Conservation (phyloP, 1,139 yeast species). For the Nakaseomyces glabratus region DNA sequence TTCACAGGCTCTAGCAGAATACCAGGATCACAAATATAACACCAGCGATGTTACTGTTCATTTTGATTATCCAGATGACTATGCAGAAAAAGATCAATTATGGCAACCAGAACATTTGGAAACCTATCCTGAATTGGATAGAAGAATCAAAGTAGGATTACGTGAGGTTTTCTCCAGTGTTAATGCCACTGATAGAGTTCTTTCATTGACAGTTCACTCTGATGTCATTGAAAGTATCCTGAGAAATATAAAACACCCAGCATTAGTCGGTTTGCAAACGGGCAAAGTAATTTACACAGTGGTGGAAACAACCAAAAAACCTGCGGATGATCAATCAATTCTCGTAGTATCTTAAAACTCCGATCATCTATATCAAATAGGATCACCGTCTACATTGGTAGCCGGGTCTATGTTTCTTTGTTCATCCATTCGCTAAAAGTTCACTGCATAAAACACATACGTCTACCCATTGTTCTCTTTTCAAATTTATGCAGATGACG, state of each 20-base stretch:
- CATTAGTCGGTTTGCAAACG: slow-evolving; percentile 43
- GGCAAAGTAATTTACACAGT: slow-evolving; percentile 56
- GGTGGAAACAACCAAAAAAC: too few species aligned
- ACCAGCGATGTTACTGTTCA: slow-evolving; percentile 25
- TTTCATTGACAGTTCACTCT: slow-evolving; percentile 52
- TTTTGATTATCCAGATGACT: slow-evolving; percentile 38
- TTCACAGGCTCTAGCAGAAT: slow-evolving; percentile 16
- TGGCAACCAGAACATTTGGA: slow-evolving; percentile 40
- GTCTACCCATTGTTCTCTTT: too few species aligned
- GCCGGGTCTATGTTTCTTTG: too few species aligned
- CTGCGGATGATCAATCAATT: too few species aligned
- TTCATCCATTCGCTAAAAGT: too few species aligned
- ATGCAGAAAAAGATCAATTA: slow-evolving; percentile 41
- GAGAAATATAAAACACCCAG: slow-evolving; percentile 45
- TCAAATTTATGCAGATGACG: too few species aligned
- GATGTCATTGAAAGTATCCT: slow-evolving; percentile 49
- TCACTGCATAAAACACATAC: too few species aligned
- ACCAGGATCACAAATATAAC: slow-evolving; percentile 14
- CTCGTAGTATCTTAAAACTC: too few species aligned
- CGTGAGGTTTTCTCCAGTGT: slow-evolving; percentile 32
- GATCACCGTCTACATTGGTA: too few species aligned
- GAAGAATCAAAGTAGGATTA: slow-evolving; percentile 37
- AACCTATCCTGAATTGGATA: slow-evolving; percentile 39
- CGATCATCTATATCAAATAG: too few species aligned
- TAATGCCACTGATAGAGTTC: slow-evolving; percentile 30